These are phyloP conservation scores for Xylaria cubensis DNA, from an alignment of 495 filamentous ascomycete genomes.

Conservation along the genomic window DNA sequence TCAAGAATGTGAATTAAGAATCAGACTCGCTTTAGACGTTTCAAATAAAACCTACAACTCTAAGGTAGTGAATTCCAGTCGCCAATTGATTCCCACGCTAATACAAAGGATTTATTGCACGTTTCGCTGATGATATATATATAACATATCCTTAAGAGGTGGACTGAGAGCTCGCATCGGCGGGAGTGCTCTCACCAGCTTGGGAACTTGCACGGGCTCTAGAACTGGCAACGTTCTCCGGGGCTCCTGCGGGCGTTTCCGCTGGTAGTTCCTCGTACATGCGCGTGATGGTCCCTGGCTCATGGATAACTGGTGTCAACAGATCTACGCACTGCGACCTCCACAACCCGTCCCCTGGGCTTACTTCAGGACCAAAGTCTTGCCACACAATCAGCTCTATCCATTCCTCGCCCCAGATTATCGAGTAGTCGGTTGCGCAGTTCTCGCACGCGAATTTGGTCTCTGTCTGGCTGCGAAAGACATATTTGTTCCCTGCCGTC, in stretches of 20 bases:
- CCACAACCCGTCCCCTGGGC: not conserved
- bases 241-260: not conserved
- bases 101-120: not conserved
- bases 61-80: not conserved
- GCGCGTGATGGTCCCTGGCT: not conserved
- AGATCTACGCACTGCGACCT: not conserved
- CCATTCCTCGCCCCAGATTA: not conserved
- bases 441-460: not conserved
- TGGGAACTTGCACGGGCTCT: not conserved
- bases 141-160: not conserved
- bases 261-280: not conserved
- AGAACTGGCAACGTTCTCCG: not conserved
- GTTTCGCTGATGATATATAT: not conserved
- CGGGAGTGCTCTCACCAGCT: too few species aligned
- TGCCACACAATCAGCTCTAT: not conserved
- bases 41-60: not conserved
- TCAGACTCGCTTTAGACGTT: not conserved
- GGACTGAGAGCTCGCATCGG: not conserved
- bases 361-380: not conserved
- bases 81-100: not conserved
- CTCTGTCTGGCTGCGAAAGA: not conserved
- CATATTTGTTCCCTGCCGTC: not conserved
- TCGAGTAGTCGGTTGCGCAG: not conserved
- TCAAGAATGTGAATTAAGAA: not conserved
- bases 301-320: not conserved